Evolutionary conservation across 768 basidiomycete genomes (phyloP).

Genomic region (Tricholoma terreum): DNA sequence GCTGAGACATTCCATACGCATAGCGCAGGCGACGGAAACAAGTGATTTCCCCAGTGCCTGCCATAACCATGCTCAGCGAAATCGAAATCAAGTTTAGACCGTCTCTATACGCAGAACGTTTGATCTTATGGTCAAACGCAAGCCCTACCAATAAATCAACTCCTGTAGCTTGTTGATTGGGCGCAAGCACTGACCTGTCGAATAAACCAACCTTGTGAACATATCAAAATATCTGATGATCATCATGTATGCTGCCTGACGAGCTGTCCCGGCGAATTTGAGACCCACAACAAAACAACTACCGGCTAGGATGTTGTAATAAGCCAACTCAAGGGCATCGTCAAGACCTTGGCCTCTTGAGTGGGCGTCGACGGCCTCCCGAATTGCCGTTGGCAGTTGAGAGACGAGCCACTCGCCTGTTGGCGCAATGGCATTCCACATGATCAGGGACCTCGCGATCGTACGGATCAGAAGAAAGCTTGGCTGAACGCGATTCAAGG

Average conservation of each 20-base stretch:
- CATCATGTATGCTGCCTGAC: slow-evolving; percentile 82
- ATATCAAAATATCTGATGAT: slow-evolving; percentile 80
- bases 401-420: slow-evolving; percentile 68
- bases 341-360: slow-evolving; percentile 50
- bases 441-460: slow-evolving; percentile 72
- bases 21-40: slow-evolving; percentile 84
- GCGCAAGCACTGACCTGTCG: slow-evolving; percentile 50
- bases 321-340: slow-evolving; percentile 81
- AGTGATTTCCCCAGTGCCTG: slow-evolving; percentile 92
- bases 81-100: slow-evolving; percentile 86
- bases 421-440: slow-evolving; percentile 80
- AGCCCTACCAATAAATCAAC: slow-evolving; percentile 23
- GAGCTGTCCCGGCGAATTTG: slow-evolving; percentile 92
- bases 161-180: not conserved
- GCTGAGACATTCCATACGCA: slow-evolving; percentile 83
- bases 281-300: slow-evolving; percentile 89
- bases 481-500: slow-evolving; percentile 83
- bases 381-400: slow-evolving; percentile 70
- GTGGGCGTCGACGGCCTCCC: slow-evolving; percentile 53
- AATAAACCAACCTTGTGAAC: slow-evolving; percentile 68
- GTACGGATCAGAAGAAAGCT: slow-evolving; percentile 83
- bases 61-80: slow-evolving; percentile 91
- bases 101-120: slow-evolving; percentile 81
- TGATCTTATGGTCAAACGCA: slow-evolving; percentile 85
- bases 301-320: slow-evolving; percentile 88